Base-by-base conservation (phyloP, 2,329 filamentous ascomycete genomes). In the Chaetothyriales sp. region DNA sequence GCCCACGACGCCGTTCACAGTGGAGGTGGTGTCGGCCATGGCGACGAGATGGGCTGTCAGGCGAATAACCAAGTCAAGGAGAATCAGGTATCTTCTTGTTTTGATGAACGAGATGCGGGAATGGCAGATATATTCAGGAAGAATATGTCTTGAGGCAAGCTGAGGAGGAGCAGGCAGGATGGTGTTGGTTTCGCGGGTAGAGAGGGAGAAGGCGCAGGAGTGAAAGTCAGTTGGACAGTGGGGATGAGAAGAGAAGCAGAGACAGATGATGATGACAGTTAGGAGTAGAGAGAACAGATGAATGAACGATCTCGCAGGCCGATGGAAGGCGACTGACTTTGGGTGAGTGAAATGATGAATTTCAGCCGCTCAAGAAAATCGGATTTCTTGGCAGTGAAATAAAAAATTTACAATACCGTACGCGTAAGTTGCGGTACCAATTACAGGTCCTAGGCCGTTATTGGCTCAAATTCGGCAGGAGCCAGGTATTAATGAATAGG, bases 401-500 rank as follows among this genome's bases (percentile, higher is more conserved):
- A 15, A 39, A 15, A 39, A 25, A 3, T 25, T 39, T 39, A 39
- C 32, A 39, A 12, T 39, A 15, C 32, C 32, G 8, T 39, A 32
- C 28, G 10, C 2, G 28, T 32, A 5, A 5, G 8, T 39, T 39
- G 15, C 10, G 10, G 32, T 39, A 15, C 5, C 12, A 4, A 12
- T 15, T 9, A 15, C 12, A 39, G 15, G 3, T 7, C 9, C 9
- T 15, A 39, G 15, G 10, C 10, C 10, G 15, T 12, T 2, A 15
- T 15, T 5, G 15, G 32, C 32, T 39, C 2, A 15, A 15, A 10
- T 5, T 39, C 9, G 32, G 32, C 32, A 39, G 10, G 10, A 36
- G 10, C 32, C 9, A 5, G 20, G 75, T 71, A 6, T 67, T 74
- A 9, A 59, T 55, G 44, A 60, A 62, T 22, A 48, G 49, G n/a